Evolutionary conservation across 2,329 filamentous ascomycete genomes (phyloP), one percentile per base, ranked within the genome.

Genomic region (Elsinoe fawcettii): DNA sequence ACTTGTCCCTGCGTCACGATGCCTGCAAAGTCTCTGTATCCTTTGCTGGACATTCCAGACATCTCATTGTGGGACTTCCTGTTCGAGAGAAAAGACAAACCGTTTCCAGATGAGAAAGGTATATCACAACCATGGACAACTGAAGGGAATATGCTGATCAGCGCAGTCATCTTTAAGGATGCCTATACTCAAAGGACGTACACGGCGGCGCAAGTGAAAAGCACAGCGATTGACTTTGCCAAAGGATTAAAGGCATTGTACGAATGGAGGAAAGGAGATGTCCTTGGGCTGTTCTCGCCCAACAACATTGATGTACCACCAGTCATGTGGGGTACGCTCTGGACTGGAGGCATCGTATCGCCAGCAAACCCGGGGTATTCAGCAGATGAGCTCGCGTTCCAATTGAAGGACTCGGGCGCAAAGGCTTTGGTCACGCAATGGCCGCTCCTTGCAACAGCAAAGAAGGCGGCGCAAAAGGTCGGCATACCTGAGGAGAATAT

Each of bases 331-430:
- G 91, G 90, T 25, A 79, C 83, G 8, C 82, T 87, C 62, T 96
- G 89, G 87, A 87, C 89, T 0, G 91, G 90, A 46, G 90, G 88
- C 27, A 76, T 89, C 54, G 74, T 89, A 9, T 90, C 86, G n/a
- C 90, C 91, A 0, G 90, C 89, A 2, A 96, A 96, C 67, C 90
- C 91, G 18, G 83, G 84, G 3, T 96, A 96, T 72, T 95, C 88
- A 0, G 81, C 81, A 11, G 83, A 89, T 8, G 92, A 97, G 72
- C 79, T 96, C 32, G 84, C 86, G 3, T 90, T 88, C 66, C 91
- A 96, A 73, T 79, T 97, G 60, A 83, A 83, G 65, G 88, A 95
- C 70, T 86, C 86, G 0, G 80, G 82, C 0, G 88, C 89, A 30
- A 88, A 84, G 66, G 88, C 80, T 0, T 70, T 96, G 6, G 80